Base-by-base conservation (phyloP, 306 rosid species). In the Cucurbita maxima region DNA sequence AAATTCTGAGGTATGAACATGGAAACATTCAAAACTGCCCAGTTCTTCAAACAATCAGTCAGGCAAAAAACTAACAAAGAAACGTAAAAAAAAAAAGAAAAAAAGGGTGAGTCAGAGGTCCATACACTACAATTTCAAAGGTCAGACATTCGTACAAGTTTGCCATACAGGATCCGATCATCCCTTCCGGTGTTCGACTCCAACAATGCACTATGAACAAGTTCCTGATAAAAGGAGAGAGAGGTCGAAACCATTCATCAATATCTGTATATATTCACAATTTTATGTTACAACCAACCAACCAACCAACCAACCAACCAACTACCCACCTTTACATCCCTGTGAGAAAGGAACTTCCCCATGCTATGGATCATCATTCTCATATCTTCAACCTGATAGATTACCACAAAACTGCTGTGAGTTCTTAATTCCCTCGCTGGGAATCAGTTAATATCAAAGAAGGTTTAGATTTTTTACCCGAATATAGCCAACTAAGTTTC, bases 161-260 rank as follows among this genome's bases (percentile, higher is more conserved):
- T 94, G 18, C 76, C 80, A 80, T 94, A 94, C 58, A 94, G 97
- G 71, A 94, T 89, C 53, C 87, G 87, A 51, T 94, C 95, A 18
- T 94, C 97, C 87, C 99, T 86, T 51, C 96, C 99, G 0, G 96
- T 94, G 83, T 86, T 94, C 86, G 92, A 91, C 87, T 94, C 97
- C 76, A 94, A 80, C 79, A 94, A 84, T 69, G 97, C 99, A 83
- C 97, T 94, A 77, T 91, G 99, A 57, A 91, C 99, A 52, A 94
- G 99, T 76, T 94, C 99, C 99, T 94, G 90, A 72, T 66, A 79
- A 18, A 58, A 44, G 56, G n/a, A 0, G 20, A 64, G 7, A 64
- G 7, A 38, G 7, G 15, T 1, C n/a, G 36, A 36, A 60, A 36
- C 0, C 66, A 34, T 59, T 64, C 47, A 45, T 44, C 73, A 67